phyloP scores from a whole-genome alignment of 1,139 yeast genomes.

The Hemisphaericaspora xylofermentans region DNA sequence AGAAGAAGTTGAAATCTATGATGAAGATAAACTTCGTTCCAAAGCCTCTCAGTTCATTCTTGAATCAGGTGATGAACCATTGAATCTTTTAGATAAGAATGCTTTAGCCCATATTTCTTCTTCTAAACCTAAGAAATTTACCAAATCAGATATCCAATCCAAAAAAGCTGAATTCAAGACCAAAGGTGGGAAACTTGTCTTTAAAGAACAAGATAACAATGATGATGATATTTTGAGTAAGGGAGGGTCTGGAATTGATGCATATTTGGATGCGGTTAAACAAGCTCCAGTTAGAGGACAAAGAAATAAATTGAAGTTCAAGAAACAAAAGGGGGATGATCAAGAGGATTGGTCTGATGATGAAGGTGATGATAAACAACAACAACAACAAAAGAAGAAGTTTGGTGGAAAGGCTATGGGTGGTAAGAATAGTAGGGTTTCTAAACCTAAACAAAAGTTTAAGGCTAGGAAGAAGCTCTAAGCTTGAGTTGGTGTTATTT shows the following conservation, averaged over 20 bases:
- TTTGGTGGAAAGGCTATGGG: slow-evolving; percentile 3
- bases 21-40: slow-evolving; percentile 15
- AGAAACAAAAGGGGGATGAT: slow-evolving; percentile 51
- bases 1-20: slow-evolving; percentile 34
- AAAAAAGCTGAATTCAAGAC: slow-evolving; percentile 54
- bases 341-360: slow-evolving; percentile 54
- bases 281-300: slow-evolving; percentile 94
- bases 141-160: slow-evolving; percentile 42
- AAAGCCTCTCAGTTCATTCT: slow-evolving; percentile 58
- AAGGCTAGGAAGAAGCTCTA: too few species aligned
- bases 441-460: slow-evolving; percentile 3
- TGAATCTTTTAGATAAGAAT: slow-evolving; percentile 83
- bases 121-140: slow-evolving; percentile 65
- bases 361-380: slow-evolving; percentile 31
- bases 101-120: slow-evolving; percentile 87
- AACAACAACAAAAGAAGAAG: neutral
- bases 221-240: slow-evolving; percentile 55
- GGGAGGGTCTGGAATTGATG: slow-evolving; percentile 67
- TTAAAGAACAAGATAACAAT: slow-evolving; percentile 39
- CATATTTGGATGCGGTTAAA: slow-evolving; percentile 89
- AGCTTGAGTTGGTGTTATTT: too few species aligned
- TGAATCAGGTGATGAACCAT: slow-evolving; percentile 78
- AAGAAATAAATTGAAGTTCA: slow-evolving; percentile 84
- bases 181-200: slow-evolving; percentile 54
- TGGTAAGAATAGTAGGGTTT: slow-evolving; percentile 2